A percentile compares a stretch with the other conserved stretches of the same genome.
Evolutionary conservation across 2,329 filamentous ascomycete species (phyloP).

Genomic region (Diaporthe ampelina): DNA sequence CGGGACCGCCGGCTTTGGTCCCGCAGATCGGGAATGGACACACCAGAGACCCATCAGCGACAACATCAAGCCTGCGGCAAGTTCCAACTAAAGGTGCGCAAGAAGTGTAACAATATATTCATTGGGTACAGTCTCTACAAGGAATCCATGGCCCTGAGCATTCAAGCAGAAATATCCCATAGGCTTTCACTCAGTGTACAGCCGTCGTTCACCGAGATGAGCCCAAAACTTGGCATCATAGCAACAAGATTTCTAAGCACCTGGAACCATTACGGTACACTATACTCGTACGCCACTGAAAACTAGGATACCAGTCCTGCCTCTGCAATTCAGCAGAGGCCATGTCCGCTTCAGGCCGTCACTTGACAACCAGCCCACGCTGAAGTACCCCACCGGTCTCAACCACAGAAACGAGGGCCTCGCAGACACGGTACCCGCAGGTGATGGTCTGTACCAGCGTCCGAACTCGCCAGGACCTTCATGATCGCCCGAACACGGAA

Average conservation of each 20-base stretch:
- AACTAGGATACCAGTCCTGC: neutral
- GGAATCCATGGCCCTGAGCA: neutral
- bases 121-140: neutral
- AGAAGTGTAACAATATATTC: neutral
- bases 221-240: neutral
- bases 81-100: no score
- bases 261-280: neutral
- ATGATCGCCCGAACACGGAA: slow-evolving; percentile 15
- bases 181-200: neutral
- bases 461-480: neutral
- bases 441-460: slow-evolving; percentile 10
- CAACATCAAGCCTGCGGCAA: neutral
- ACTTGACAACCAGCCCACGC: neutral
- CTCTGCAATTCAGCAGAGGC: neutral
- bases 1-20: neutral
- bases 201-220: no score
- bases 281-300: no score
- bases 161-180: no score
- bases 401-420: neutral
- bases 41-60: neutral
- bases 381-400: neutral
- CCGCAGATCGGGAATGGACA: neutral
- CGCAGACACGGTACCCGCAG: neutral
- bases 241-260: neutral
- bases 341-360: neutral